phyloP scores from a whole-genome alignment of 176 grass and related monocot species.

The Tillandsia leiboldiana region DNA sequence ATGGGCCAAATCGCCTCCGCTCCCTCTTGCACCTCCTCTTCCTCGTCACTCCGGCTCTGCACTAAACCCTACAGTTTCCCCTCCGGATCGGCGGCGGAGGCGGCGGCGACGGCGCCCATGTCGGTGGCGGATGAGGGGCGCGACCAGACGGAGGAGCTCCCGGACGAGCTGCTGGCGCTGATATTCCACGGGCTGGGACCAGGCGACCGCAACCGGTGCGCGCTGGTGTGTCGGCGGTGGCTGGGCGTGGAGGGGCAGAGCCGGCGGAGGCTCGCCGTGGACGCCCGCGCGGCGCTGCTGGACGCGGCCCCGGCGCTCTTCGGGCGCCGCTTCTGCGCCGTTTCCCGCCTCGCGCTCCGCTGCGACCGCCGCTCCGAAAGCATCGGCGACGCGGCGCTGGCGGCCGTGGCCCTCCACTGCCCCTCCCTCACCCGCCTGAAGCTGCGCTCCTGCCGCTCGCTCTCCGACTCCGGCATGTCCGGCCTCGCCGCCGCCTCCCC shows the following conservation, averaged over 20 bases:
- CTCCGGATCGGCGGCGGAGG: background rate
- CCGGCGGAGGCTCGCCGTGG: slow-evolving; percentile 50
- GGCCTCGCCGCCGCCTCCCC: slow-evolving; percentile 27
- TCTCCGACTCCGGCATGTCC: slow-evolving; percentile 54
- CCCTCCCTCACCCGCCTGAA: slow-evolving; percentile 49
- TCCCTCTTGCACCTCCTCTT: too few relatives aligned
- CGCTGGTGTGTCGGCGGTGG: slow-evolving; percentile 64
- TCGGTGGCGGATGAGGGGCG: background rate
- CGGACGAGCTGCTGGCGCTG: slow-evolving; percentile 51
- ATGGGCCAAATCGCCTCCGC: too few relatives aligned
- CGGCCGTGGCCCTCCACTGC: slow-evolving; percentile 36
- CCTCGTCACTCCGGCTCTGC: too few relatives aligned
- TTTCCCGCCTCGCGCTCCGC: slow-evolving; percentile 62
- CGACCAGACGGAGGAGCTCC: slow-evolving; percentile 54
- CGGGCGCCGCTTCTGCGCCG: slow-evolving; percentile 34
- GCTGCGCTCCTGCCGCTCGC: slow-evolving; percentile 41
- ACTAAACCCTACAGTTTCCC: too few relatives aligned
- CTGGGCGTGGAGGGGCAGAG: slow-evolving; percentile 39
- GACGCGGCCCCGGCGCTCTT: slow-evolving; percentile 29
- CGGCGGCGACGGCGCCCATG: slow-evolving; percentile 1
- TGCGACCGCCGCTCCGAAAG: slow-evolving; percentile 61
- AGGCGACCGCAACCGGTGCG: slow-evolving; percentile 66
- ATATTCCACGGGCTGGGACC: slow-evolving; percentile 44
- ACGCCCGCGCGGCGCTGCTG: slow-evolving; percentile 38
- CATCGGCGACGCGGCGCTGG: slow-evolving; percentile 40